Conservation (phyloP, 305 asterid species). For the Andrographis paniculata region DNA sequence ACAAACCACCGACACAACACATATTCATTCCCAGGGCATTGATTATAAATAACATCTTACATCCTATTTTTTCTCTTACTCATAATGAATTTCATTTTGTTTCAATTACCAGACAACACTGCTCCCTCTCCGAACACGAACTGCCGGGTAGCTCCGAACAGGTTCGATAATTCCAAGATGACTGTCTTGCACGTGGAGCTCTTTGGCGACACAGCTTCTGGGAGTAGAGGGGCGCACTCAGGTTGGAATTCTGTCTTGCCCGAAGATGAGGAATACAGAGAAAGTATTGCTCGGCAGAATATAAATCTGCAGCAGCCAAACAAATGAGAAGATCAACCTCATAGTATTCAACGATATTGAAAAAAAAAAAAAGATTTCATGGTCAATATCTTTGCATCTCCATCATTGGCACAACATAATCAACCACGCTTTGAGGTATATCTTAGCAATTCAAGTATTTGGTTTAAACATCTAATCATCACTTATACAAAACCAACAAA, state of each 20-base stretch:
- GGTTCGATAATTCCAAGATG: conserved; percentile 46
- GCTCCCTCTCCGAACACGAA: conserved; percentile 39
- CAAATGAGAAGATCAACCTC: conserved; percentile 2
- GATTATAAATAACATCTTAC: neutral
- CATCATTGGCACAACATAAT: too few species aligned
- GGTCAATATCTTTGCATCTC: too few species aligned
- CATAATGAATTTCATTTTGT: neutral
- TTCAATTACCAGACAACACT: neutral
- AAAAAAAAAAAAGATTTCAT: too few species aligned
- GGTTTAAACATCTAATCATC: too few species aligned
- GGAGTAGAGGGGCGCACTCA: conserved; percentile 73
- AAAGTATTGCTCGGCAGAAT: conserved; percentile 65
- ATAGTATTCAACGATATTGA: too few species aligned
- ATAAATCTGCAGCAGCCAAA: conserved; percentile 57
- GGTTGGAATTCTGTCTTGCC: conserved; percentile 60
- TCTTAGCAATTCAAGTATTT: too few species aligned
- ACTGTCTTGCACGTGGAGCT: conserved; percentile 45
- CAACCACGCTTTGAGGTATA: too few species aligned
- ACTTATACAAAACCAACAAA: too few species aligned
- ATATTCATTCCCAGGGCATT: too few species aligned
- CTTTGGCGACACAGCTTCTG: conserved; percentile 54
- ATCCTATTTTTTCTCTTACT: neutral
- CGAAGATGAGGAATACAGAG: conserved; percentile 39
- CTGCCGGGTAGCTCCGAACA: conserved; percentile 51
- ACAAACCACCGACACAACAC: too few species aligned